These are phyloP conservation scores for Chiua sp. DNA, from an alignment of 1,284 basidiomycete species.

Conservation along the genomic window DNA sequence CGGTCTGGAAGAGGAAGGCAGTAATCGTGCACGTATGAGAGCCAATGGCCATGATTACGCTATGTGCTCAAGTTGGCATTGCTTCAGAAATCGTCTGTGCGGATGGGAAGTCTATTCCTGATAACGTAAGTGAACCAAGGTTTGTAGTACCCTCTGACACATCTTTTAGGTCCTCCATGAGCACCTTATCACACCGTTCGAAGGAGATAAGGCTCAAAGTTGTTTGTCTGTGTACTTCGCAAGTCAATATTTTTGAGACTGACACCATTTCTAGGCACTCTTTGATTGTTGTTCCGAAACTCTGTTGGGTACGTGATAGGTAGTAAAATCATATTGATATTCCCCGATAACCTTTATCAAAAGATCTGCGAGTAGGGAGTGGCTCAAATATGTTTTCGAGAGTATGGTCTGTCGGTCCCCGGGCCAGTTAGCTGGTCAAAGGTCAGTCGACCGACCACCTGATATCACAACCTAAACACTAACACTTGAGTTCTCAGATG, in stretches of 20 bases:
- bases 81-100: neutral
- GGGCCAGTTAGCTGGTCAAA: neutral
- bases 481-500: neutral
- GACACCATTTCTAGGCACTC: neutral
- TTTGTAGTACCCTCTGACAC: neutral
- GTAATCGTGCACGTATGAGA: neutral
- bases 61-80: neutral
- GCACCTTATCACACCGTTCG: neutral
- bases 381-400: neutral
- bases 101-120: neutral
- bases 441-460: neutral
- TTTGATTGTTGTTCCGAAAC: conserved; percentile 2
- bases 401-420: neutral
- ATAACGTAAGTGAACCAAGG: neutral
- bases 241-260: neutral
- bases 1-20: neutral
- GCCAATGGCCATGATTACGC: neutral
- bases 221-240: neutral
- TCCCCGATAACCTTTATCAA: neutral
- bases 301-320: neutral
- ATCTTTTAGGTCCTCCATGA: neutral
- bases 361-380: neutral
- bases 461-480: neutral
- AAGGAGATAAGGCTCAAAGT: neutral
- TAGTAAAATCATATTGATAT: neutral